phyloP scores from a whole-genome alignment of 2,329 filamentous ascomycete genomes.

The Penicillium fuscoglaucum region DNA sequence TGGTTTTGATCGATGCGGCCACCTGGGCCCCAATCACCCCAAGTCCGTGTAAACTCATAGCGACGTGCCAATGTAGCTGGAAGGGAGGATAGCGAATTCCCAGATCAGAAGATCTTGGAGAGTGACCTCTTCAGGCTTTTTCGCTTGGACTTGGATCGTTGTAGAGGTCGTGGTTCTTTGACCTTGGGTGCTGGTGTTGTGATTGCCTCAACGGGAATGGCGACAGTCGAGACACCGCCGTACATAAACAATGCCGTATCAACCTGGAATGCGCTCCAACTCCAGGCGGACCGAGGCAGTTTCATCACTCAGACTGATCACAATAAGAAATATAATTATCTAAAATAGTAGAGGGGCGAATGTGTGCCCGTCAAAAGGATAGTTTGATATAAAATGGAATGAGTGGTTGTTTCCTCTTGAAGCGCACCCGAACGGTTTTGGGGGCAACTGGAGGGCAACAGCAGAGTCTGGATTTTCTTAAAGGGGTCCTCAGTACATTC shows the following conservation, averaged over 20 bases:
- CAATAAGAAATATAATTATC: slow-evolving; percentile 4
- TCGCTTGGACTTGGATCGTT: slow-evolving; percentile 13
- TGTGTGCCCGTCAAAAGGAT: neutral
- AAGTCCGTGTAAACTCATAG: slow-evolving; percentile 28
- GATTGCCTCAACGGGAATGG: slow-evolving; percentile 20
- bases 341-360: neutral
- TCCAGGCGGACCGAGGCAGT: slow-evolving; percentile 18
- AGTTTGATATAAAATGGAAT: neutral
- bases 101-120: slow-evolving; percentile 15
- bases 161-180: neutral
- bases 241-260: slow-evolving; percentile 29
- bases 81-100: neutral
- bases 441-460: neutral
- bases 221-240: slow-evolving; percentile 19
- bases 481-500: neutral
- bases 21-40: slow-evolving; percentile 30
- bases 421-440: neutral
- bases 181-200: slow-evolving; percentile 9
- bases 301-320: slow-evolving; percentile 18
- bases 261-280: slow-evolving; percentile 28
- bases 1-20: slow-evolving; percentile 25
- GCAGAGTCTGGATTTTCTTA: neutral
- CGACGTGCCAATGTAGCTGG: neutral
- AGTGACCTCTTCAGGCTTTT: slow-evolving; percentile 16
- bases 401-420: slow-evolving; percentile 4